Evolutionary conservation across 1,139 yeast species (phyloP).

Genomic region (Nadsonia commutata): DNA sequence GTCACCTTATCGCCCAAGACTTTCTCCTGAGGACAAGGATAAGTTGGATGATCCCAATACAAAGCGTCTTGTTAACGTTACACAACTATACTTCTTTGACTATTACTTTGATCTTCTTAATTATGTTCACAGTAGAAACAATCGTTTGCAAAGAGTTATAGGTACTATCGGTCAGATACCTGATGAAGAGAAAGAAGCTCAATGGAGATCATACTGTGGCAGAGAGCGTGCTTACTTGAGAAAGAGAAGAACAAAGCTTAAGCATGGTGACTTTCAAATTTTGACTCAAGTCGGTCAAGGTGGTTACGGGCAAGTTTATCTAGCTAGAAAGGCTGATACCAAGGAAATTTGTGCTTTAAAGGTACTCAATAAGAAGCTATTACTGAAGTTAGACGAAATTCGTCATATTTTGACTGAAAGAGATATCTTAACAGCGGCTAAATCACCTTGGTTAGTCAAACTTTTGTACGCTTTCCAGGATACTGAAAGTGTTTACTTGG

Average conservation of each 20-base stretch:
- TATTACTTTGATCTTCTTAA: conserved; percentile 94
- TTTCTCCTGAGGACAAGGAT: conserved; percentile 23
- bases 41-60: conserved; percentile 64
- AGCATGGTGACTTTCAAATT: conserved; percentile 88
- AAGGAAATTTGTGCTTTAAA: conserved; percentile 92
- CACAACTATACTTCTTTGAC: conserved; percentile 66
- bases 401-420: conserved; percentile 93
- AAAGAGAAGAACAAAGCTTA: conserved; percentile 80
- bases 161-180: conserved; percentile 37
- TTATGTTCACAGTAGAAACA: conserved; percentile 76
- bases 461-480: conserved; percentile 92
- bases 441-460: conserved; percentile 93
- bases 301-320: conserved; percentile 90
- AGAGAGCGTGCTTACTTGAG: conserved; percentile 77
- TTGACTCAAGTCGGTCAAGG: conserved; percentile 99
- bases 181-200: conserved; percentile 39
- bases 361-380: conserved; percentile 71
- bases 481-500: conserved; percentile 73
- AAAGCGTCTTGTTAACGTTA: conserved; percentile 74
- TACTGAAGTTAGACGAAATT: conserved; percentile 85
- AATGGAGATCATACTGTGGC: conserved; percentile 72
- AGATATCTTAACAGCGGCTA: conserved; percentile 85
- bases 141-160: conserved; percentile 56
- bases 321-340: conserved; percentile 89
- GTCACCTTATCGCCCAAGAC: conserved; percentile 6